A percentile compares a stretch with the other conserved stretches of the same genome.
Conservation (phyloP, 2,329 filamentous ascomycete genomes). For the Beauveria sp. region DNA sequence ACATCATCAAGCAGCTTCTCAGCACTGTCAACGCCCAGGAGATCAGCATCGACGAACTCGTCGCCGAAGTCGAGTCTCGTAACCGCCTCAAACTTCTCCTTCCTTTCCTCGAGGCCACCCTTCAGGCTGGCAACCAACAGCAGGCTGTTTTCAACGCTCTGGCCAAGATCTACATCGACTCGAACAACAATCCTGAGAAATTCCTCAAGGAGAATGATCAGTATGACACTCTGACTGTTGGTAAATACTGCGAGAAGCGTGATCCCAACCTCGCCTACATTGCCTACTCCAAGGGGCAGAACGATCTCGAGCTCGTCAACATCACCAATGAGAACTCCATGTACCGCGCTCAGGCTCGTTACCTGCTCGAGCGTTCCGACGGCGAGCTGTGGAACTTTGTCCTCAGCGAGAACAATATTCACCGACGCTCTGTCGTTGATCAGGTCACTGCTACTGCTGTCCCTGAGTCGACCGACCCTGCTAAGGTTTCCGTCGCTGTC, state of each 20-base stretch:
- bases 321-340: conserved; percentile 99
- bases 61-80: conserved; percentile 87
- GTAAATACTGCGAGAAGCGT: conserved; percentile 98
- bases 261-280: conserved; percentile 95
- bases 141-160: conserved; percentile 95
- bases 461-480: conserved; percentile 82
- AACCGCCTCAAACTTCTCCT: conserved; percentile 93
- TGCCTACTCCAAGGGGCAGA: conserved; percentile 92
- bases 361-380: conserved; percentile 85
- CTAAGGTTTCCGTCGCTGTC: conserved; percentile 91
- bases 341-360: conserved; percentile 96
- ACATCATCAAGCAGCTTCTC: conserved; percentile 88
- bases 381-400: conserved; percentile 91
- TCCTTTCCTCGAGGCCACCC: conserved; percentile 89
- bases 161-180: conserved; percentile 99
- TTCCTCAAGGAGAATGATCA: conserved; percentile 97
- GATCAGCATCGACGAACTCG: conserved; percentile 90
- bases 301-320: conserved; percentile 92
- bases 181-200: conserved; percentile 94
- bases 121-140: conserved; percentile 86
- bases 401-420: conserved; percentile 89
- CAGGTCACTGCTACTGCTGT: conserved; percentile 95
- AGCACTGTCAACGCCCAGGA: conserved; percentile 74
- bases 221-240: conserved; percentile 85
- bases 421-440: conserved; percentile 87